Evolutionary conservation across 1,284 basidiomycete species (phyloP).

Genomic region (Microbotryum scabiosae): DNA sequence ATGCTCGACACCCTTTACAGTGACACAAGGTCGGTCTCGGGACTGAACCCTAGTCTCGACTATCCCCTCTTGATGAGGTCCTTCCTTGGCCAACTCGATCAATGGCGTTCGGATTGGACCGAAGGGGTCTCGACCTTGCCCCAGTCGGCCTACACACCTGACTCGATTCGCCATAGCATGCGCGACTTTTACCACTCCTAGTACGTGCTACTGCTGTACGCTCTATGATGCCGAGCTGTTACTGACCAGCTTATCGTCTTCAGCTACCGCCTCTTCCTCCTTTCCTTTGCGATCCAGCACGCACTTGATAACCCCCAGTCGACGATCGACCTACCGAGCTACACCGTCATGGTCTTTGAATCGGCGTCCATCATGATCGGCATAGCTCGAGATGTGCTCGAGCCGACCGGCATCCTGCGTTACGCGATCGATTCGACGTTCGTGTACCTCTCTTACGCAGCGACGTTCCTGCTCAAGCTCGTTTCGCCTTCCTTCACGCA

Average conservation of each 20-base stretch:
- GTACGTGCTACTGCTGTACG: neutral
- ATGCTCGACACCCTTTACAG: slow-evolving; percentile 43
- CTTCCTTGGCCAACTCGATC: slow-evolving; percentile 29
- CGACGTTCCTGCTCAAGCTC: slow-evolving; percentile 39
- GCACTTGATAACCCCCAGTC: slow-evolving; percentile 38
- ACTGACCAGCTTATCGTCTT: slow-evolving; percentile 16
- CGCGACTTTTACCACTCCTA: slow-evolving; percentile 25
- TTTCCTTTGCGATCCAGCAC: slow-evolving; percentile 42
- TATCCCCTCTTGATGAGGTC: slow-evolving; percentile 34
- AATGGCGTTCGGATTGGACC: slow-evolving; percentile 29
- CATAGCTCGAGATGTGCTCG: slow-evolving; percentile 38
- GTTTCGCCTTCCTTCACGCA: slow-evolving; percentile 26
- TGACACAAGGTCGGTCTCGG: slow-evolving; percentile 40
- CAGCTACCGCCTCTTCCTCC: slow-evolving; percentile 34
- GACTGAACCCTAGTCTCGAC: slow-evolving; percentile 41
- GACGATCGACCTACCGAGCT: slow-evolving; percentile 33
- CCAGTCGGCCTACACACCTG: neutral
- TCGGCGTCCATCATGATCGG: slow-evolving; percentile 29
- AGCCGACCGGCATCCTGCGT: slow-evolving; percentile 37
- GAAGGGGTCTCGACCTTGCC: slow-evolving; percentile 1
- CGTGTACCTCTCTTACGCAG: slow-evolving; percentile 41
- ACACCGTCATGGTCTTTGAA: slow-evolving; percentile 33
- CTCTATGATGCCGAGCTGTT: too few relatives aligned
- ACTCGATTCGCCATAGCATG: slow-evolving; percentile 2
- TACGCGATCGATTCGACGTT: slow-evolving; percentile 41